Evolutionary conservation across 1,284 basidiomycete genomes (phyloP), one percentile per base, ranked within the genome.

Genomic region (Ceratobasidium sp.): DNA sequence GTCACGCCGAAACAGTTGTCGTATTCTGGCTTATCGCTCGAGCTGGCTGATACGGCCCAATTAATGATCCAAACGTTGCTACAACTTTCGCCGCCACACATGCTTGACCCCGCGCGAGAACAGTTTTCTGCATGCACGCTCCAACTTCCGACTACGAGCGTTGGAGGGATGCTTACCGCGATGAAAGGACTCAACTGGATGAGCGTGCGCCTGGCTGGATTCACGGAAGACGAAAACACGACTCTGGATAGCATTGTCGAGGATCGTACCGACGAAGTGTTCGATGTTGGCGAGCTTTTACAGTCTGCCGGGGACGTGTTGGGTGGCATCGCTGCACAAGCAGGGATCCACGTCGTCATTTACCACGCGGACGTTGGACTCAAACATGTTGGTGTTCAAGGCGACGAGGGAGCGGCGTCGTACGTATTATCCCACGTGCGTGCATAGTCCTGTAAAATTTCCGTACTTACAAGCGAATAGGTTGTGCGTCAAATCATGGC

Each of bases 131-230:
- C 91, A 31, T 95, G 92, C 77, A 86, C 93, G 0, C 79, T 96
- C 17, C 89, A 92, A 38, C 84, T 96, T 54, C 94, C 94, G 2
- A 91, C 91, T 0, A 86, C 93, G 1, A 92, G 89, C 70, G 83
- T 96, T 77, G 90, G 91, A n/a, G 91, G 92, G 25, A 84, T 96
- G 76, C 86, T 96, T 76, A 92, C 92, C 3, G 86, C 89, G 32
- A 92, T 96, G 91, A 92, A 93, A 79, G 91, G 90, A 72, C 85
- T 96, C 72, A 96, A 95, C 77, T 96, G 92, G 76, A 86, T 96
- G 74, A 91, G 91, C 0, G 91, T 91, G 13, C 91, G 95, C 77
- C 87, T 80, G 20, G 75, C 76, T 1, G 69, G 75, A 0, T 64
- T 79, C 40, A 27, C 60, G 13, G 64, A 68, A 34, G 47, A 32